phyloP scores from a whole-genome alignment of 2,329 filamentous ascomycete species.

The Calonectria pseudoturangicola region DNA sequence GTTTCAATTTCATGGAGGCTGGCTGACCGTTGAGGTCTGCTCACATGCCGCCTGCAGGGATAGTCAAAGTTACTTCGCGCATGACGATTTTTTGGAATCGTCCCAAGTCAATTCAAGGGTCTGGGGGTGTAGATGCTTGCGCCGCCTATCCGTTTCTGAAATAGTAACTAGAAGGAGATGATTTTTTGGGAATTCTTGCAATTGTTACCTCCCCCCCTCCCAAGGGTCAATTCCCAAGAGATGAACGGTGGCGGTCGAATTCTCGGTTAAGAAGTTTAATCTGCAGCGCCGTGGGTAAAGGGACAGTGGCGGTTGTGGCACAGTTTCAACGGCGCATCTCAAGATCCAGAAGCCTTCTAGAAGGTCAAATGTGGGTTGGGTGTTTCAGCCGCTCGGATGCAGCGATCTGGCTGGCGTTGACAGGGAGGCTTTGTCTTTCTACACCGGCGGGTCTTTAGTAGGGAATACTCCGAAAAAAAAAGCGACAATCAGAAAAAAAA shows the following conservation, averaged over 20 bases:
- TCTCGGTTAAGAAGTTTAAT: conserved; percentile 25
- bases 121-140: conserved; percentile 30
- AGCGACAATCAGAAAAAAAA: conserved; percentile 33
- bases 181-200: conserved; percentile 5
- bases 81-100: conserved; percentile 38
- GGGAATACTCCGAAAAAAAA: conserved; percentile 49
- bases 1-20: conserved; percentile 41
- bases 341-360: conserved; percentile 55
- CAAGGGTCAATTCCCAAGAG: neutral
- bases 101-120: conserved; percentile 36
- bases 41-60: conserved; percentile 32
- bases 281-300: conserved; percentile 24
- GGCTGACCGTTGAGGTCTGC: conserved; percentile 36
- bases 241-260: conserved; percentile 25
- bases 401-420: conserved; percentile 48
- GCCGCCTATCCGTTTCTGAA: conserved; percentile 34
- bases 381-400: conserved; percentile 50
- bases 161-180: conserved; percentile 29
- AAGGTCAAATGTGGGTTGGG: conserved; percentile 50
- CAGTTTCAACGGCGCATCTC: conserved; percentile 34
- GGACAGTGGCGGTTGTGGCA: conserved; percentile 35
- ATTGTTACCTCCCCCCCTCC: neutral
- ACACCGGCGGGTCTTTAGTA: conserved; percentile 47
- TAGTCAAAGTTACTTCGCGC: conserved; percentile 35
- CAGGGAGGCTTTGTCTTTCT: conserved; percentile 46